Base-by-base conservation (phyloP, 2,329 filamentous ascomycete genomes). In the Cytospora leucostoma region DNA sequence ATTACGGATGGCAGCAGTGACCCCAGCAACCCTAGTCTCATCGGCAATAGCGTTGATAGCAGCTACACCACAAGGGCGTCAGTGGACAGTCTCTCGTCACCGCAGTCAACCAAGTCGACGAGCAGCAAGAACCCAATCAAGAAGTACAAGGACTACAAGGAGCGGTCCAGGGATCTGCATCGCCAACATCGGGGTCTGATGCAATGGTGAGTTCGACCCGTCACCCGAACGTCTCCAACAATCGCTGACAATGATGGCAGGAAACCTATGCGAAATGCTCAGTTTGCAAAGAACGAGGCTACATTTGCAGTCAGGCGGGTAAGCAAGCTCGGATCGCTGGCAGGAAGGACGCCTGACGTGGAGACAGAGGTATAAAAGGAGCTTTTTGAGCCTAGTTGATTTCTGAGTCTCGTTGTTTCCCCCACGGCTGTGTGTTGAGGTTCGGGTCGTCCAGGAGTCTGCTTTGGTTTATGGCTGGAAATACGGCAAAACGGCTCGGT, bases 141-240 rank as follows among this genome's bases (percentile, higher is more conserved):
- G 68, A 79, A 82, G 68, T 80, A 83, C 72, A 87, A 87, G 72
- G 83, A 88, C 27, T 86, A 89, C 73, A 87, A 86, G 70, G 80
- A 81, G 62, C 83, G 87, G 66, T 92, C 88, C 72, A 86, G 89
- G 67, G 87, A 90, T 53, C 82, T 97, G 73, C 89, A 93, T 74
- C 85, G 93, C 0, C 92, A 93, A 77, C 93, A 97, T 69, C 84
- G 93, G 12, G 94, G 94, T 0, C 71, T 97, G 72, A 96, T 97
- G 92, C 94, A 98, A 75, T 98, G 93, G 93, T 76, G 63, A 67
- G 74, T 59, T 5, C 3, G 35, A 6, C 66, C 35, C 55, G 53
- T 1, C 5, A 35, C 11, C 3, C 49, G 10, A 12, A 17, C 34
- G n/a, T 7, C 47, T 21, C 27, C 12, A n/a, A 50, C 4, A 27